Evolutionary conservation across 129 eudicot species (phyloP), one percentile per base, ranked within the genome.

Genomic region (Mikania micrantha): DNA sequence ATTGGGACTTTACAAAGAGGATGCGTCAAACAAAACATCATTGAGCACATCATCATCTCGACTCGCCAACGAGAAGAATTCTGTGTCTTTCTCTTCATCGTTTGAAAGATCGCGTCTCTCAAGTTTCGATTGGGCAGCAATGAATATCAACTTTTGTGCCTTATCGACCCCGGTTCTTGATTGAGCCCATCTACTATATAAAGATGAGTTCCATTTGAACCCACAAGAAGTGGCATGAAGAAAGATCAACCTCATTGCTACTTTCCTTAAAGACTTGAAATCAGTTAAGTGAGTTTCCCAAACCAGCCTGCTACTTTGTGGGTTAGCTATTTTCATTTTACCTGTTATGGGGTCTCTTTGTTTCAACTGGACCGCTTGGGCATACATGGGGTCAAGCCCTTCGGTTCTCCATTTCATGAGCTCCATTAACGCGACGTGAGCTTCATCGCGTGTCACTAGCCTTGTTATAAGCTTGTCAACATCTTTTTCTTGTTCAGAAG

Each of bases 331-430:
- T 75, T 79, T 92, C 98, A 88, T 88, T 56, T 92, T 86, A 6
- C 98, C 98, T 0, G 95, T 84, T 44, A 54, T 35, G 2, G 96
- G 95, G 61, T 92, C 96, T 53, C 91, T 77, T 64, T 88, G 95
- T 79, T 92, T 92, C 74, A 92, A 56, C 69, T 92, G 98, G 16
- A 92, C 98, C 13, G 98, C 96, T 77, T 92, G 98, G 0, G 98
- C 98, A 32, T 92, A 92, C 15, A 88, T 96, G 8, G 96, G 90
- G 63, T 92, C 96, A 20, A 92, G 94, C 22, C 98, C 98, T 66
- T 92, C 91, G 0, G 98, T 85, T 70, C 98, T 84, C 98, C 98
- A 92, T 76, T 88, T 92, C 96, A 92, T 92, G 29, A 92, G 90
- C 79, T 92, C 98, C 96, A 88, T 92, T 60, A 92, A 63, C 6